Percentiles rank a stretch among this genome's conserved stretches.
Evolutionary conservation across 257 asterid species (phyloP).

Genomic region (Nicotiana undulata): DNA sequence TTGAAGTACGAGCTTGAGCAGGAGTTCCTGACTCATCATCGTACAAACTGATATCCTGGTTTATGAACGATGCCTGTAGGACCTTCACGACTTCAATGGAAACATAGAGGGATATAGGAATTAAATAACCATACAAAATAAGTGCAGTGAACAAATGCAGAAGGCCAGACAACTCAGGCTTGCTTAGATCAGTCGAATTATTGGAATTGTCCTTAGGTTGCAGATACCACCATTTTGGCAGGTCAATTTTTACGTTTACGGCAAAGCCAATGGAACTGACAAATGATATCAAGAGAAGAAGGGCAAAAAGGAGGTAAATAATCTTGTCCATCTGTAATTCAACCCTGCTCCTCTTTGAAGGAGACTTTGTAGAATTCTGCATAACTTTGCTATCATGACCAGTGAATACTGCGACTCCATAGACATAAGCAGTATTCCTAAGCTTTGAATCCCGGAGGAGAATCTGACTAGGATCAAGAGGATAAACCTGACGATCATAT

Average conservation of each 20-base stretch:
- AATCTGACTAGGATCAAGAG: conserved; percentile 87
- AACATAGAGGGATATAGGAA: conserved; percentile 91
- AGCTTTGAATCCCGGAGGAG: conserved; percentile 95
- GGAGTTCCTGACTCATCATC: conserved; percentile 92
- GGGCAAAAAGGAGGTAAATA: conserved; percentile 72
- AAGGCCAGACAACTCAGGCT: conserved; percentile 56
- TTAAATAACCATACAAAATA: conserved; percentile 82
- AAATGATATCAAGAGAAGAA: conserved; percentile 62
- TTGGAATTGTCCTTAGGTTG: conserved; percentile 47
- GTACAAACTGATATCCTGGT: conserved; percentile 77
- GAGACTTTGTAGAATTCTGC: conserved; percentile 89
- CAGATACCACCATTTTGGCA: conserved; percentile 94
- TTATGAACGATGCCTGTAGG: conserved; percentile 82
- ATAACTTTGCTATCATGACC: conserved; percentile 92
- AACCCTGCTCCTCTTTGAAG: conserved; percentile 83
- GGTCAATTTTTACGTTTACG: conserved; percentile 52
- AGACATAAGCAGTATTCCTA: conserved; percentile 69
- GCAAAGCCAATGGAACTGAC: conserved; percentile 76
- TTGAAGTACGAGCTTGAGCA: conserved; percentile 92
- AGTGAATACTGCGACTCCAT: conserved; percentile 82
- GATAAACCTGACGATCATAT: conserved; percentile 49
- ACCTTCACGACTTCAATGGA: conserved; percentile 91
- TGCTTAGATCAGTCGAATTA: conserved; percentile 46
- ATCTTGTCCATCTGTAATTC: conserved; percentile 93
- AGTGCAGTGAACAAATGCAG: conserved; percentile 87